Evolutionary conservation across 2,329 filamentous ascomycete species (phyloP).

Genomic region (Bipolaris sorokiniana): DNA sequence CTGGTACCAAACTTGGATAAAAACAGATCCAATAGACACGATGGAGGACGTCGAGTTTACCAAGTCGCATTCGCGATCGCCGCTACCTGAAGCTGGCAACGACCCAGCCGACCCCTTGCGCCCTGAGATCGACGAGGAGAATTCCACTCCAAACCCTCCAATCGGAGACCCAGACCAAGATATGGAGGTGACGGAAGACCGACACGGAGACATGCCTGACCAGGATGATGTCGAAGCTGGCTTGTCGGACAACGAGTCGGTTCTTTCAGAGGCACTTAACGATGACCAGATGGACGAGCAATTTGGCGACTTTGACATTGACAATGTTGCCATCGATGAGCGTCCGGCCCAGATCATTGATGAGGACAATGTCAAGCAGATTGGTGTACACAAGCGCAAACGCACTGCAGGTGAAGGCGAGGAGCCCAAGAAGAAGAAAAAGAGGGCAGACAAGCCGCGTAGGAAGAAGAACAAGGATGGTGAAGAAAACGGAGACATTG

Average conservation of each 20-base stretch:
- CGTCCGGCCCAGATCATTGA: slow-evolving; percentile 65
- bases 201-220: slow-evolving; percentile 43
- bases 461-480: slow-evolving; percentile 57
- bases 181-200: slow-evolving; percentile 53
- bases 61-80: slow-evolving; percentile 48
- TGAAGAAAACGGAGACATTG: slow-evolving; percentile 56
- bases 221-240: slow-evolving; percentile 50
- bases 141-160: slow-evolving; percentile 53
- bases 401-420: slow-evolving; percentile 65
- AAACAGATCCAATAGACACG: background rate
- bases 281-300: slow-evolving; percentile 67
- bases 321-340: slow-evolving; percentile 66
- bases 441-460: slow-evolving; percentile 61
- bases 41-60: slow-evolving; percentile 54
- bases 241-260: slow-evolving; percentile 65
- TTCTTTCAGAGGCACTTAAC: slow-evolving; percentile 65
- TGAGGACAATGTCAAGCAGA: slow-evolving; percentile 65
- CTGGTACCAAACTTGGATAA: background rate
- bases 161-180: slow-evolving; percentile 53
- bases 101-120: slow-evolving; percentile 55
- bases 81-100: slow-evolving; percentile 55
- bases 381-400: slow-evolving; percentile 69
- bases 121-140: slow-evolving; percentile 58
- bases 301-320: slow-evolving; percentile 63
- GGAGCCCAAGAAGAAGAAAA: slow-evolving; percentile 73